A percentile compares a stretch with the other conserved stretches of the same genome.
phyloP scores from a whole-genome alignment of 495 filamentous ascomycete species.

The Umbilicaria muhlenbergii region DNA sequence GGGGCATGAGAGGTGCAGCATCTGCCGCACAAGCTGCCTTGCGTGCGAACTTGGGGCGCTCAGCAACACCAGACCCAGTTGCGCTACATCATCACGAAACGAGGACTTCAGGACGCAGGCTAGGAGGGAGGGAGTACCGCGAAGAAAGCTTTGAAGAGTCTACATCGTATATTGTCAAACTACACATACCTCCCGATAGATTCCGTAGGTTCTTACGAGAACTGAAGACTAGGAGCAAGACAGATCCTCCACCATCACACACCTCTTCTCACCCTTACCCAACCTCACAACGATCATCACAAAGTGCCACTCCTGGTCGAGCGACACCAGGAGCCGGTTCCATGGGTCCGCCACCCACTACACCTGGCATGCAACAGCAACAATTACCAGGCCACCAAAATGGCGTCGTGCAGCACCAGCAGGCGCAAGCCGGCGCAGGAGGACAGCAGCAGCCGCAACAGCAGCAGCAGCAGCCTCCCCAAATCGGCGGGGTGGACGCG shows the following conservation, averaged over 20 bases:
- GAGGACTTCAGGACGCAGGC: slow-evolving; percentile 44
- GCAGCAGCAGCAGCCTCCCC: slow-evolving; percentile 13
- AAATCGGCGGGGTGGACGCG: slow-evolving; percentile 14
- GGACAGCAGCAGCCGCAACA: slow-evolving; percentile 2
- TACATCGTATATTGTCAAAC: slow-evolving; percentile 49
- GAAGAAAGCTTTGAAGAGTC: slow-evolving; percentile 58
- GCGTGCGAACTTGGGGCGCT: slow-evolving; percentile 63
- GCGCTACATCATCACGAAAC: slow-evolving; percentile 58
- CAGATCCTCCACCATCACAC: slow-evolving; percentile 13
- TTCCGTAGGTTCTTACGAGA: slow-evolving; percentile 44
- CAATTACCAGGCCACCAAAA: slow-evolving; percentile 13
- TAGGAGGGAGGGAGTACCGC: slow-evolving; percentile 38
- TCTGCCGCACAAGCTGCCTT: slow-evolving; percentile 62
- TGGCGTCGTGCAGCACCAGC: slow-evolving; percentile 8
- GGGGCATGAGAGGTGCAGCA: slow-evolving; percentile 73
- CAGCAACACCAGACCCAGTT: slow-evolving; percentile 71
- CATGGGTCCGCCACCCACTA: slow-evolving; percentile 44
- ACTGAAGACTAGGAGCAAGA: slow-evolving; percentile 25
- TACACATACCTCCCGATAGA: slow-evolving; percentile 50
- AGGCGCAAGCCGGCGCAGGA: not conserved
- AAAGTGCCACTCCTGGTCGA: slow-evolving; percentile 32
- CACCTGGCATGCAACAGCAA: slow-evolving; percentile 10
- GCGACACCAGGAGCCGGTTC: slow-evolving; percentile 37
- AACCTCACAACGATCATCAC: slow-evolving; percentile 26
- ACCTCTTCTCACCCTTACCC: slow-evolving; percentile 11